Evolutionary conservation across 345 rosid genomes (phyloP), one percentile per base, ranked within the genome.

Genomic region (Populus pruinosa): DNA sequence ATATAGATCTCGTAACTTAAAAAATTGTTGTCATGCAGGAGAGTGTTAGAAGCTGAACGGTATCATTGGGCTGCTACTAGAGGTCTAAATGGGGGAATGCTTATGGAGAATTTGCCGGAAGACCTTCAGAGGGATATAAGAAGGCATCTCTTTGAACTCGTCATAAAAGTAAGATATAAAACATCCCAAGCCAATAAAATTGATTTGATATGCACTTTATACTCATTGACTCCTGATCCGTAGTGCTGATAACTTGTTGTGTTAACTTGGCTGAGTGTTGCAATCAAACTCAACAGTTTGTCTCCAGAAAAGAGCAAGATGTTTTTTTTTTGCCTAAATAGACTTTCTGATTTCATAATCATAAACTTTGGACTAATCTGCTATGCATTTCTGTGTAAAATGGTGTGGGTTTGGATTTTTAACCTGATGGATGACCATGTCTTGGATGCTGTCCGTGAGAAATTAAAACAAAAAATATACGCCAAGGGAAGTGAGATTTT

Each of bases 121-220:
- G 97, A 93, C 73, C 88, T 94, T 77, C 98, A 89, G 71, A 89
- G 91, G 84, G 97, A 94, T n/a, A 90, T 94, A 83, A 87, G 94
- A 81, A 89, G 94, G 33, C 97, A 94, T 68, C 95, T 91, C 82
- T 93, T 90, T 89, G 88, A 80, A 79, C 90, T 93, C 83, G 88
- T 93, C 77, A 87, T 91, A 81, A 88, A 91, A 73, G 98, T 90
- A 75, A 87, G 84, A 64, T 72, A 70, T 75, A 31, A n/a, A 55
- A 67, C 61, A 20, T 39, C 33, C 18, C 5, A 17, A 17, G 74
- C 5, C 61, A 47, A 25, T 67, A 20, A 55, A 29, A 31, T 47
- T 20, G 21, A 7, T 74, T 68, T 70, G n/a, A 59, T 41, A 62
- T 44, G 47, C 36, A 11, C 33, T 17, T 23, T 38, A 61, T 64